Base-by-base conservation (phyloP, 2,329 filamentous ascomycete species). In the Colletotrichum agaves region DNA sequence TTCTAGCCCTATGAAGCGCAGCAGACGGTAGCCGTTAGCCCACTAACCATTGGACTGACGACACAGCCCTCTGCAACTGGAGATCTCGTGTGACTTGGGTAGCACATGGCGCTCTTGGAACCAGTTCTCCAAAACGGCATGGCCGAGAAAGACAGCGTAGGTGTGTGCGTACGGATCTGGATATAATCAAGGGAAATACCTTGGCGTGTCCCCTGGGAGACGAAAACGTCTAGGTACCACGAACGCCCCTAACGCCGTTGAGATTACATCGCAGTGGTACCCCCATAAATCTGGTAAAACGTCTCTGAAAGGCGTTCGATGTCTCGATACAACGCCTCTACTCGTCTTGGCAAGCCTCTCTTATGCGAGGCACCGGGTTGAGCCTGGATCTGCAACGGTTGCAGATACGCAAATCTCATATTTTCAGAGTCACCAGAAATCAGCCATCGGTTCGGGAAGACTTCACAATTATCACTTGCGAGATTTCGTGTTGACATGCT, bases 331-430 rank as follows among this genome's bases (percentile, higher is more conserved):
- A 35, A 21, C 50, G 50, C 50, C 50, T 53, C 17, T 13, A n/a
- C 37, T 37, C 19, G 31, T n/a, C 50, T 39, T 53, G 50, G 50
- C 50, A 53, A 35, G 50, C 50, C 50, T 35, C 50, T 53, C 33
- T 19, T 53, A 27, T 53, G 15, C 35, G 49, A 35, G 49, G 49
- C 49, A 27, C 47, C 23, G 21, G 19, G 3, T 50, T 50, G 23
- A 50, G 33, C 33, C 47, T 50, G 23, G 17, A 50, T 31, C 31
- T 50, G 21, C 17, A 50, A 35, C 47, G 27, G 47, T 50, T 50
- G 47, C 27, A 50, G 27, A 19, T 50, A 8, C 47, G 31, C 13
- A 31, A 12, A 50, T 31, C 15, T 17, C 13, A 50, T 33, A 17
- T n/a, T 15, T 12, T n/a, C 13, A 50, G 33, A n/a, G 31, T 7